Conservation (phyloP, 192 early-diverging fungal species). For the Podila epicladia region DNA sequence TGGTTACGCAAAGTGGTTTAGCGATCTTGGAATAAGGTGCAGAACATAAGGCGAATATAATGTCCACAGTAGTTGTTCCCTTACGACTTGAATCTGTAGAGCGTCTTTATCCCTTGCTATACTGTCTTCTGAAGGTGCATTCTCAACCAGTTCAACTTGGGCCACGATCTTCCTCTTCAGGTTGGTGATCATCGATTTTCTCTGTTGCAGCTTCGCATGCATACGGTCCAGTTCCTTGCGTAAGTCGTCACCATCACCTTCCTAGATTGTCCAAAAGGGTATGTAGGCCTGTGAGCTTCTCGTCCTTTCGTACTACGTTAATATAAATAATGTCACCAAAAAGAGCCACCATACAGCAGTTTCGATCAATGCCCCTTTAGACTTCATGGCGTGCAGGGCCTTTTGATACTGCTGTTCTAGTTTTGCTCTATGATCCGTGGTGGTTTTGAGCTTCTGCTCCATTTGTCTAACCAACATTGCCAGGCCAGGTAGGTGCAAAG, state of each 20-base stretch:
- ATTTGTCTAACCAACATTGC: constrained; percentile 9
- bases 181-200: constrained; percentile 30
- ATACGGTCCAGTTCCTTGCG: constrained; percentile 42
- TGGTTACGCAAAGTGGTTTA: constrained; percentile 8
- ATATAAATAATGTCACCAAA: background rate
- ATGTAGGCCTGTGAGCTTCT: background rate
- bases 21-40: no score
- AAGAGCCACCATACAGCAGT: constrained; percentile 8
- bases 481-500: background rate
- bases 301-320: background rate
- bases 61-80: background rate
- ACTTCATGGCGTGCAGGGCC: constrained; percentile 24
- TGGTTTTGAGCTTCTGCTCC: constrained; percentile 12
- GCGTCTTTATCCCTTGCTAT: constrained; percentile 21
- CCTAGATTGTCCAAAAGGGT: constrained; percentile 24
- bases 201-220: constrained; percentile 40
- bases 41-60: background rate
- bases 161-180: constrained; percentile 44
- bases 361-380: constrained; percentile 14
- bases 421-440: constrained; percentile 15
- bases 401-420: constrained; percentile 25
- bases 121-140: constrained; percentile 24
- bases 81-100: constrained; percentile 48
- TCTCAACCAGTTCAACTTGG: constrained; percentile 28
- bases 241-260: constrained; percentile 36